Evolutionary conservation across 805 yeast genomes (phyloP).

Genomic region (Yueomyces sp.): DNA sequence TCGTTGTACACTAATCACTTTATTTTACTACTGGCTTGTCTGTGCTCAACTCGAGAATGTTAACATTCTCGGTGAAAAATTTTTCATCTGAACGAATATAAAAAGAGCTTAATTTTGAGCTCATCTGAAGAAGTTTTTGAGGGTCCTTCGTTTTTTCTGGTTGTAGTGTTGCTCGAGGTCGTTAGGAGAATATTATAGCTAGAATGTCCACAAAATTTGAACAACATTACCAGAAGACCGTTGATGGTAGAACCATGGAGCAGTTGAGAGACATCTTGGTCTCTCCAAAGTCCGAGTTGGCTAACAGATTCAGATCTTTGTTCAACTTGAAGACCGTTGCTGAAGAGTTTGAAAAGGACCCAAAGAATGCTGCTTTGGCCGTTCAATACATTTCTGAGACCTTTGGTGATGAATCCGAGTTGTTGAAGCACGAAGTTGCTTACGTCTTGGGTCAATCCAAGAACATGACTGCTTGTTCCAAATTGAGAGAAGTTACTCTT

Average conservation of each 20-base stretch:
- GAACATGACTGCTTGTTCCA: constrained; percentile 64
- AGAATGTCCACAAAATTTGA: constrained; percentile 26
- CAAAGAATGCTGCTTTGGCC: constrained; percentile 47
- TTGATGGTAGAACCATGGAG: constrained; percentile 36
- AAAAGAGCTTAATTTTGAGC: no score
- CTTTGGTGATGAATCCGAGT: constrained; percentile 70
- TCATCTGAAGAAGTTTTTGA: no score
- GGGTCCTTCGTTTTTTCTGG: no score
- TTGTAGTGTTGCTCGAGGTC: no score
- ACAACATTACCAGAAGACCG: constrained; percentile 24
- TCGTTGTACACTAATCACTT: no score
- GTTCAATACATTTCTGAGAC: constrained; percentile 76
- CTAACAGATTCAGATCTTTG: constrained; percentile 85
- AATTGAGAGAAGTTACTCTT: constrained; percentile 56
- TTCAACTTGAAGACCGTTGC: constrained; percentile 84
- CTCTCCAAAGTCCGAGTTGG: constrained; percentile 42
- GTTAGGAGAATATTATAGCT: no score
- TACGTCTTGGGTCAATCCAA: constrained; percentile 94
- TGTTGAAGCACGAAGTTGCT: constrained; percentile 94
- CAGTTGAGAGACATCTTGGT: constrained; percentile 58
- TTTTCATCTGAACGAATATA: no score
- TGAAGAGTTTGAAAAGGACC: constrained; percentile 44
- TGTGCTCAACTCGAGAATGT: no score
- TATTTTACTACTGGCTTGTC: no score
- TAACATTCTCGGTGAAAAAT: no score